These are phyloP conservation scores for Hippophae gyantsensis DNA, from an alignment of 306 rosid species.

Conservation along the genomic window DNA sequence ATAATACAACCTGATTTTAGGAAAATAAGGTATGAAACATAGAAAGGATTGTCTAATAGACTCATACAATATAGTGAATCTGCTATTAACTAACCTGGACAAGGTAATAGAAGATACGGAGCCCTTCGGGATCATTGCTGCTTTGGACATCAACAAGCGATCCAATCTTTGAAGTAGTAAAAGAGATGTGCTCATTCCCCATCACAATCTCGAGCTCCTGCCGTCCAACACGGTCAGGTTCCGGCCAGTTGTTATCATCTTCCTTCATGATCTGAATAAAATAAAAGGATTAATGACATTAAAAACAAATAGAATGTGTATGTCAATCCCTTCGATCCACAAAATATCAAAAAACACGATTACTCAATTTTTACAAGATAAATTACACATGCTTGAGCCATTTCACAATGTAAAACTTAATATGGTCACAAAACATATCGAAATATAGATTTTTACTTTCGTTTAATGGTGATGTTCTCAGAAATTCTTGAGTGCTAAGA, in stretches of 20 bases:
- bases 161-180: constrained; percentile 93
- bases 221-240: constrained; percentile 88
- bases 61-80: background rate
- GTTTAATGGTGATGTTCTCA: too few species aligned
- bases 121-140: constrained; percentile 97
- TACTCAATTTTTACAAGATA: too few species aligned
- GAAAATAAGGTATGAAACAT: background rate
- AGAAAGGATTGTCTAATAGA: background rate
- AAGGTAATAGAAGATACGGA: constrained; percentile 92
- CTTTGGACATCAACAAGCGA: constrained; percentile 95
- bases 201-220: constrained; percentile 97
- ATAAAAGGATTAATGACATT: background rate
- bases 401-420: too few species aligned
- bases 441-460: too few species aligned
- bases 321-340: too few species aligned
- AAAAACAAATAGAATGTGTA: background rate
- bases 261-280: constrained; percentile 74
- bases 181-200: constrained; percentile 96
- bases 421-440: too few species aligned
- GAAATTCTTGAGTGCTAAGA: too few species aligned
- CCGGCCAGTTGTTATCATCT: constrained; percentile 98
- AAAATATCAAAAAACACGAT: too few species aligned
- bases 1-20: background rate
- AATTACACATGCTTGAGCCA: too few species aligned
- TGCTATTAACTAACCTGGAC: constrained; percentile 58